A percentile compares a stretch with the other conserved stretches of the same genome.
These are phyloP conservation scores for Curvularia sp. DNA, from an alignment of 2,329 filamentous ascomycete genomes.

Conservation along the genomic window DNA sequence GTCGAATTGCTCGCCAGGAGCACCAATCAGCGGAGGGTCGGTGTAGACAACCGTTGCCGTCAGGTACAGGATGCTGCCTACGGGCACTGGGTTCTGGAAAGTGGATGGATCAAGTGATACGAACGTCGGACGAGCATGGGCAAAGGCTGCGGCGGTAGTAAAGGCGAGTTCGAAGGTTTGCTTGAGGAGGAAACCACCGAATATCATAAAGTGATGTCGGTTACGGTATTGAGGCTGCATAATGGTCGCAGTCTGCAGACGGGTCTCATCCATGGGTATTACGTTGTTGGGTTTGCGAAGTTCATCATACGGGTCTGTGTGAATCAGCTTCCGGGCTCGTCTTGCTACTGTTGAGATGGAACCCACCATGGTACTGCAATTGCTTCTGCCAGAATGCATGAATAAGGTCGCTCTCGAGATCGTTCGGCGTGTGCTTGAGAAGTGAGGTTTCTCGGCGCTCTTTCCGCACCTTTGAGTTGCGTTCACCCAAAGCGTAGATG, in stretches of 20 bases:
- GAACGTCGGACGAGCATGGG: slow-evolving; percentile 73
- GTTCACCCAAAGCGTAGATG: slow-evolving; percentile 68
- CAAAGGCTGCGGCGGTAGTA: slow-evolving; percentile 74
- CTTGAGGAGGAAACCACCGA: slow-evolving; percentile 76
- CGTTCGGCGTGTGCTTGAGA: slow-evolving; percentile 71
- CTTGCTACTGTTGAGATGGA: background rate
- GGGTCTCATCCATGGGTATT: slow-evolving; percentile 67
- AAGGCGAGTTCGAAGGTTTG: slow-evolving; percentile 79
- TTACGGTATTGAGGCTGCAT: slow-evolving; percentile 79
- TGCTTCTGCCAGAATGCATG: slow-evolving; percentile 76
- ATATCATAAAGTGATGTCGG: slow-evolving; percentile 78
- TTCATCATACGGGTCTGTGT: slow-evolving; percentile 61
- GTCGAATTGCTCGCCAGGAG: slow-evolving; percentile 44
- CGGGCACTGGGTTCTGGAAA: slow-evolving; percentile 77
- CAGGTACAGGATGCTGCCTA: slow-evolving; percentile 77
- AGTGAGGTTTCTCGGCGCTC: slow-evolving; percentile 66
- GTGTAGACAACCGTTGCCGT: slow-evolving; percentile 75
- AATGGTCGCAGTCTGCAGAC: slow-evolving; percentile 70
- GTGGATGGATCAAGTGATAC: slow-evolving; percentile 75
- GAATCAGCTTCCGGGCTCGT: background rate
- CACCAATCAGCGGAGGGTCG: slow-evolving; percentile 62
- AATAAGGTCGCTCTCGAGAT: slow-evolving; percentile 73
- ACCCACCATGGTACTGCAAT: slow-evolving; percentile 65
- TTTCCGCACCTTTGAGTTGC: slow-evolving; percentile 72
- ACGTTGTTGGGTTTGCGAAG: slow-evolving; percentile 64